phyloP scores from a whole-genome alignment of 805 yeast genomes.

The Ogataea allantospora region DNA sequence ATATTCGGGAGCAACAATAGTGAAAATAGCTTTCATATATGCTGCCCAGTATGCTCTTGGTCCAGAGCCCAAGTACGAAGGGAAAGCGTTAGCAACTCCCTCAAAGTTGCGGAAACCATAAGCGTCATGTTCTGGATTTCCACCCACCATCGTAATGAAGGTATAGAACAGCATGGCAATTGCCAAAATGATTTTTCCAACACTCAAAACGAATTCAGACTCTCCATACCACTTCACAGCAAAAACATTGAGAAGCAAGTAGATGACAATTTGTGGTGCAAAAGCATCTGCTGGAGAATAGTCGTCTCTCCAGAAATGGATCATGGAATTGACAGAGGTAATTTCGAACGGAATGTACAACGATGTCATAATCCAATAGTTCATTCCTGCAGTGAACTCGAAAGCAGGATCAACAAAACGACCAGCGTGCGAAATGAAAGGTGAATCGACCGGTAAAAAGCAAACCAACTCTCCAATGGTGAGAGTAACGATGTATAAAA shows the following conservation, averaged over 20 bases:
- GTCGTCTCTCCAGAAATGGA: conserved; percentile 79
- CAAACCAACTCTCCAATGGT: conserved; percentile 79
- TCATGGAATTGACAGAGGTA: conserved; percentile 72
- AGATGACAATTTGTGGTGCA: conserved; percentile 60
- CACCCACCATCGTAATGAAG: conserved; percentile 82
- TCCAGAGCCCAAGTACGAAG: conserved; percentile 54
- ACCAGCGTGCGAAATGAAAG: conserved; percentile 72
- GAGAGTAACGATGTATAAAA: conserved; percentile 63
- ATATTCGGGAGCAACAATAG: conserved; percentile 80
- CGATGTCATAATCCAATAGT: conserved; percentile 73
- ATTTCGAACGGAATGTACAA: conserved; percentile 82
- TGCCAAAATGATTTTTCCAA: conserved; percentile 71
- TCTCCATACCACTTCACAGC: conserved; percentile 81
- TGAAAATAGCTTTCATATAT: conserved; percentile 67
- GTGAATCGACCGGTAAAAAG: conserved; percentile 72
- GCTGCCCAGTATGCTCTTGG: conserved; percentile 68
- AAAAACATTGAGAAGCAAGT: conserved; percentile 62
- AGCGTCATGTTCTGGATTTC: conserved; percentile 64
- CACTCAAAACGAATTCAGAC: conserved; percentile 73
- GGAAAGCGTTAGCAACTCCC: conserved; percentile 44
- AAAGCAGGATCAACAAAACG: conserved; percentile 74
- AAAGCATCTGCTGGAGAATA: conserved; percentile 71
- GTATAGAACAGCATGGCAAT: conserved; percentile 73
- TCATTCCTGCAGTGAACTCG: conserved; percentile 76
- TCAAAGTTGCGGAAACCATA: conserved; percentile 31